Evolutionary conservation across 192 early-diverging fungal species (phyloP), one percentile per base, ranked within the genome.

Genomic region (Coemansia furcata): DNA sequence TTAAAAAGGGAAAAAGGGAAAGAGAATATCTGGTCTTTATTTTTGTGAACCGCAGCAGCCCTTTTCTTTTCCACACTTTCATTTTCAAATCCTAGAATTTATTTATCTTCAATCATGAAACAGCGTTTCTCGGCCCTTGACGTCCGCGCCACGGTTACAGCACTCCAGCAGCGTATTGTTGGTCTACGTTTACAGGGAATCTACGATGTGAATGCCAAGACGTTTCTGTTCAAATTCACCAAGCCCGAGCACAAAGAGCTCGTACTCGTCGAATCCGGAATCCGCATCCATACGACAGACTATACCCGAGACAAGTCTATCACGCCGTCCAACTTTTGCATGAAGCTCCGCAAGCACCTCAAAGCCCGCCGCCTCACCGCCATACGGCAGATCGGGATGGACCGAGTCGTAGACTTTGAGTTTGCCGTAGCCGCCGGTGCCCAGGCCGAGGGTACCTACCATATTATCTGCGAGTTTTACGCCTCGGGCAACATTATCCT

Each of bases 401-500:
- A 99, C 84, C 88, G 98, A 15, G 89, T 94, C 60, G 86, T 98
- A 12, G 94, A 98, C 78, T 88, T 98, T 83, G 86, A 92, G 64
- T 99, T 99, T 88, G 95, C 86, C 9, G 80, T 74, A 29, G 68
- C 64, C 2, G 76, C 73, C 0, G 82, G 82, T 1, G 39, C 76
- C 0, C 35, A 70, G 17, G 66, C 55, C 8, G 82, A 83, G 40
- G 82, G 82, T 47, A 86, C 86, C 0, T 92, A 89, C 66, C 90
- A 93, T 61, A 78, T 93, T 19, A 85, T 94, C 63, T 84, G 86
- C 52, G 92, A 94, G 78, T 91, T 91, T 68, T 91, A 92, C 67
- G 87, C 92, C 59, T 85, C 89, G 49, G 97, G 97, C 2, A 99
- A 99, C 85, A 87, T 99, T 50, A 95, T 99, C 59, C 79, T 99